Base-by-base conservation (phyloP, 2,329 filamentous ascomycete genomes). In the Xylariaceae sp. region DNA sequence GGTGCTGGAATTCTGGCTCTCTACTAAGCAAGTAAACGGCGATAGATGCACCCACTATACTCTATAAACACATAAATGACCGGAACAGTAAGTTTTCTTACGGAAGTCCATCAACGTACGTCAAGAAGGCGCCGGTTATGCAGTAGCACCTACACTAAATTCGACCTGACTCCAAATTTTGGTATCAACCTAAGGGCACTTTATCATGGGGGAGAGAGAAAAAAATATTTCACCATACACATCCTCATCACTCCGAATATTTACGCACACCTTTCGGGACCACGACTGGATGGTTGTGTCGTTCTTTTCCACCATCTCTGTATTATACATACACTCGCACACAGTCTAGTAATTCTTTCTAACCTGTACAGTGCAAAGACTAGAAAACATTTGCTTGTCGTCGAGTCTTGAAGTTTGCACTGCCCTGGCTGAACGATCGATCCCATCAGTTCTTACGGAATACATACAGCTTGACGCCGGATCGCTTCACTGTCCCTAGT, bases 111-210 rank as follows among this genome's bases (percentile, higher is more conserved):
- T 45, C n/a, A 15, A 45, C 13, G 42, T n/a, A n/a, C 42, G 55
- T 30, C 70, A 69, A 69, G 66, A 69, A 69, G 23, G 67, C 68
- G 67, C 68, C 70, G 70, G 66, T 60, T 64, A 60, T 23, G 49
- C 42, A 45, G 13, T 45, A 42, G 37, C 37, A 45, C 42, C 42
- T 45, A 45, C 37, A 42, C 37, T 42, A 42, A 42, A 18, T 30
- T 30, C 23, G 17, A 50, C 11, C 23, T 51, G 56, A 51, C 53
- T 37, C 58, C 30, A 61, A 54, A 58, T 51, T 51, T 51, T n/a
- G 23, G 49, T 51, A 51, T 30, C 47, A 47, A 61, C 18, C 57
- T 39, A 51, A 51, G 15, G 10, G 30, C 23, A 30, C 53, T 55
- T 45, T 15, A 49, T 54, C 48, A 45, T 51, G 4, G 45, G 54